phyloP scores from a whole-genome alignment of 83 land plant species.

The Picea mariana region DNA sequence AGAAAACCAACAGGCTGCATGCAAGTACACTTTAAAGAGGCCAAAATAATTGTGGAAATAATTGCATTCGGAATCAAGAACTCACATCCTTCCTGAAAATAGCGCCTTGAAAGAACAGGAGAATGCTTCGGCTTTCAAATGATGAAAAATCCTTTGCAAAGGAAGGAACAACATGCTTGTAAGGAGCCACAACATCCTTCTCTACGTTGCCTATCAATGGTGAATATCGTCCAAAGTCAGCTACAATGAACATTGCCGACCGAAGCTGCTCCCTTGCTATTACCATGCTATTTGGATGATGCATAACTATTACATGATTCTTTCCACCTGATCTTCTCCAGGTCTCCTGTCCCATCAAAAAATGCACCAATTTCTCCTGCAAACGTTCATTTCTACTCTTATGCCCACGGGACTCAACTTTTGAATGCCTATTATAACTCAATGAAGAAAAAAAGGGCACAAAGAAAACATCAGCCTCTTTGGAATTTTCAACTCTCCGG shows the following conservation, averaged over 20 bases:
- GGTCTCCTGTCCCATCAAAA: conserved; percentile 41
- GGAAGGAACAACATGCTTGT: conserved; percentile 73
- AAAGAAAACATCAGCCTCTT: conserved; percentile 77
- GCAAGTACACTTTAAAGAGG: not conserved
- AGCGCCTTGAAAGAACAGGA: conserved; percentile 86
- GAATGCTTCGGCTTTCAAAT: conserved; percentile 52
- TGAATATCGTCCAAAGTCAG: conserved; percentile 87
- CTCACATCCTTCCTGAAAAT: conserved; percentile 87
- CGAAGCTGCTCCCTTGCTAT: conserved; percentile 56
- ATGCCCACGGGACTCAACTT: conserved; percentile 30
- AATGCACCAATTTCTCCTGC: conserved; percentile 60
- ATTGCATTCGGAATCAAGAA: not conserved
- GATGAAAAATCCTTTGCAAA: conserved; percentile 30
- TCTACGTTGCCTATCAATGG: conserved; percentile 61
- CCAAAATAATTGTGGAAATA: not conserved
- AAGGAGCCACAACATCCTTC: conserved; percentile 93
- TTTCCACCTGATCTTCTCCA: conserved; percentile 73
- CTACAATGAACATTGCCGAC: conserved; percentile 70
- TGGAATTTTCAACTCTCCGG: conserved; percentile 65
- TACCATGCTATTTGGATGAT: conserved; percentile 90
- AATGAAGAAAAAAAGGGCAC: conserved; percentile 91
- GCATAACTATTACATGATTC: conserved; percentile 79
- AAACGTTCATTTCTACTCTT: conserved; percentile 51
- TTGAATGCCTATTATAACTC: conserved; percentile 81
- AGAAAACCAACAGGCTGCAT: not conserved